Base-by-base conservation (phyloP, 768 basidiomycete genomes). In the Hebeloma cylindrosporum region DNA sequence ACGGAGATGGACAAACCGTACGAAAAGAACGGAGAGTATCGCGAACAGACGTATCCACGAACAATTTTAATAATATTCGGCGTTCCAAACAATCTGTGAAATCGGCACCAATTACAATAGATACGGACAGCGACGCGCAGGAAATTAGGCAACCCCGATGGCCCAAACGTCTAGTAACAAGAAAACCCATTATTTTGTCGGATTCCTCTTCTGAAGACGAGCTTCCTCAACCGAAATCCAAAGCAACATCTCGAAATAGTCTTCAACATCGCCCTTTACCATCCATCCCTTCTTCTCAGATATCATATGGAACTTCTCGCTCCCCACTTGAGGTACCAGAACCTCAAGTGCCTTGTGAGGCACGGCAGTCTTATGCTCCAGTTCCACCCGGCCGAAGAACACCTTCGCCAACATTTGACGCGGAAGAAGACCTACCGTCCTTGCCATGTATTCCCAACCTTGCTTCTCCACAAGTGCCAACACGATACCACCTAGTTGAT, bases 11-110 rank as follows among this genome's bases (percentile, higher is more conserved):
- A 9, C 69, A 62, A 38, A 77, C 69, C 25, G 47, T 89, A 32
- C 76, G 72, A 43, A 73, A 79, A 56, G 88, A 89, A 60, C 68
- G 74, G 48, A 70, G 88, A 43, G 67, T 80, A 7, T 80, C 81
- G 3, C 67, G 72, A 34, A 64, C 72, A 13, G 67, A 72, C 39
- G 50, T 74, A 3, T 66, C 67, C 30, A 46, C 63, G 17, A 78
- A 75, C 53, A 59, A 58, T 1, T 47, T 54, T 14, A 28, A 39
- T n/a, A n/a, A n/a, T n/a, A n/a, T n/a, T n/a, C n/a, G n/a, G n/a
- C n/a, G n/a, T n/a, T n/a, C n/a, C n/a, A n/a, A n/a, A n/a, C n/a
- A n/a, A n/a, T n/a, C n/a, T n/a, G n/a, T n/a, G n/a, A n/a, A n/a
- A n/a, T n/a, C n/a, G n/a, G n/a, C n/a, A n/a, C n/a, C n/a, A n/a